These are phyloP conservation scores for Otatea glauca DNA, from an alignment of 176 grass and related monocot genomes.

Conservation along the genomic window DNA sequence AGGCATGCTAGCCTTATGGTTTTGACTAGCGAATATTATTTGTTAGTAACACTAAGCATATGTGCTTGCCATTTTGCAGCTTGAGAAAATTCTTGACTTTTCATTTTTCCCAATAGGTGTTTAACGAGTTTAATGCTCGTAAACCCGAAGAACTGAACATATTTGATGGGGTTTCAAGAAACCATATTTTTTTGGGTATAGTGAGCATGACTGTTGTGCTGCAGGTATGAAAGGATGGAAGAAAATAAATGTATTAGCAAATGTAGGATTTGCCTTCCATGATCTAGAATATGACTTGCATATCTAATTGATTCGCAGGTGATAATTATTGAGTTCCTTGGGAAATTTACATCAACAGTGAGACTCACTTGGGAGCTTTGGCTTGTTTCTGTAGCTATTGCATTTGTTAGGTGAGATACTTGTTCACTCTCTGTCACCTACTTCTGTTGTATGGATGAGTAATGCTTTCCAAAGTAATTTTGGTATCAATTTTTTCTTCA, in stretches of 20 bases:
- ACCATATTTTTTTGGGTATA: conserved; percentile 71
- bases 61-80: conserved; percentile 9
- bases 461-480: conserved; percentile 21
- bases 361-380: conserved; percentile 88
- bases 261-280: conserved; percentile 30
- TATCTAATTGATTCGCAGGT: conserved; percentile 50
- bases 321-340: conserved; percentile 91
- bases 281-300: conserved; percentile 38
- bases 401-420: conserved; percentile 70
- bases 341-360: conserved; percentile 89
- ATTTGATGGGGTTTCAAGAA: conserved; percentile 77
- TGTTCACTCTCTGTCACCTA: conserved; percentile 13
- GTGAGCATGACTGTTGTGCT: conserved; percentile 67
- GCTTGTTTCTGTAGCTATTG: conserved; percentile 82
- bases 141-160: conserved; percentile 88
- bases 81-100: conserved; percentile 38
- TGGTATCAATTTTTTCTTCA: not conserved
- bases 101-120: conserved; percentile 56
- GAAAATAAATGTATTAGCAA: conserved; percentile 21
- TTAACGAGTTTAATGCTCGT: conserved; percentile 95
- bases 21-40: not conserved
- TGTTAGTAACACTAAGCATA: not conserved
- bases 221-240: conserved; percentile 62
- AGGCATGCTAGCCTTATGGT: not conserved
- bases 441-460: conserved; percentile 25